These are phyloP conservation scores for Candida coleopterorum DNA, from an alignment of 805 yeast genomes.

Conservation along the genomic window DNA sequence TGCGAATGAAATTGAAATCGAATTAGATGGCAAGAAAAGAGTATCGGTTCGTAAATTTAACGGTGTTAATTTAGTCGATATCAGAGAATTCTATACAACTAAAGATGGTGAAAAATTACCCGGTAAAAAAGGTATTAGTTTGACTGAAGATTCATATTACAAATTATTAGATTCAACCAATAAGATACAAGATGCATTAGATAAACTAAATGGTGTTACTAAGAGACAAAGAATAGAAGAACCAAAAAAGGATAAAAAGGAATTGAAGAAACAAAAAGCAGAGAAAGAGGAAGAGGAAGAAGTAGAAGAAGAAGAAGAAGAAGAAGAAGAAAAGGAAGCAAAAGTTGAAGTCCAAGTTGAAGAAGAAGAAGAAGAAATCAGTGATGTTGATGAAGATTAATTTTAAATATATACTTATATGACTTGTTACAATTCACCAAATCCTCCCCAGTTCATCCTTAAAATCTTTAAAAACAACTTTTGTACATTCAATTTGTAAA, in stretches of 20 bases:
- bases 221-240: background rate
- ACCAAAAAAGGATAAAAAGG: background rate
- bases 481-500: too few species aligned
- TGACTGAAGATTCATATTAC: constrained; percentile 54
- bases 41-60: constrained; percentile 73
- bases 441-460: too few species aligned
- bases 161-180: constrained; percentile 41
- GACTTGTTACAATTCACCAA: too few species aligned
- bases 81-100: constrained; percentile 70
- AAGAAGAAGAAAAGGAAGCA: constrained; percentile 3
- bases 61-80: constrained; percentile 65
- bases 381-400: background rate
- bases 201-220: constrained; percentile 20
- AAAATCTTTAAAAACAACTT: too few species aligned
- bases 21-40: constrained; percentile 45
- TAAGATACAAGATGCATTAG: constrained; percentile 49
- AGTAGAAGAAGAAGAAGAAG: constrained; percentile 4
- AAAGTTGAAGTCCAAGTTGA: constrained; percentile 6
- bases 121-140: constrained; percentile 71
- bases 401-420: too few species aligned
- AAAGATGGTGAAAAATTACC: constrained; percentile 63
- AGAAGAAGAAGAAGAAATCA: constrained; percentile 1
- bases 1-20: constrained; percentile 16
- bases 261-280: constrained; percentile 15
- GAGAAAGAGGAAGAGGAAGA: constrained; percentile 6